A percentile compares a stretch with the other conserved stretches of the same genome.
Conservation (phyloP, 768 basidiomycete genomes). For the Tubosaeta sp. region DNA sequence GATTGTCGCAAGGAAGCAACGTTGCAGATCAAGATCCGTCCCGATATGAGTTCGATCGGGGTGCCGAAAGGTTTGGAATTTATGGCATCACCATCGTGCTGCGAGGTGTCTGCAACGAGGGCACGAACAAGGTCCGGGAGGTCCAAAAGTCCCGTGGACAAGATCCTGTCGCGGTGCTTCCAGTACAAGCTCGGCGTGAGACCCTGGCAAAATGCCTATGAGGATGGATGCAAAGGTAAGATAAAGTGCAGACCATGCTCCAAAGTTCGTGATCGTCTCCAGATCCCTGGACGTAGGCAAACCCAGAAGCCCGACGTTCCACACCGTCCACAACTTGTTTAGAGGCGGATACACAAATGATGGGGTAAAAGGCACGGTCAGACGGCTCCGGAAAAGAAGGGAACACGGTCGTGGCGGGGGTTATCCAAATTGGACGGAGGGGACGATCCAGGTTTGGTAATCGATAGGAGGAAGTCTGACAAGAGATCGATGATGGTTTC, state of each 20-base stretch:
- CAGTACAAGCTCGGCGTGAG: constrained; percentile 74
- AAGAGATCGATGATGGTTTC: not conserved
- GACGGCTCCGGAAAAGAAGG: constrained; percentile 32
- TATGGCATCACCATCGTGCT: not conserved
- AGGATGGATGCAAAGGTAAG: not conserved
- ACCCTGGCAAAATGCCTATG: constrained; percentile 44
- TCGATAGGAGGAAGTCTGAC: constrained; percentile 65
- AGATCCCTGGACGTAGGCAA: constrained; percentile 86
- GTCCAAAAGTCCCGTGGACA: constrained; percentile 43
- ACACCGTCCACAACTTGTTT: constrained; percentile 56
- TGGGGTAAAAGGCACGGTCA: constrained; percentile 48
- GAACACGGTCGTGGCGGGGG: constrained; percentile 58
- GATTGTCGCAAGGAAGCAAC: constrained; percentile 25
- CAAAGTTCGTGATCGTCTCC: constrained; percentile 95
- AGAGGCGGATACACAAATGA: constrained; percentile 87
- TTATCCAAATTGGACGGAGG: constrained; percentile 85
- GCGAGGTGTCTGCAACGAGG: constrained; percentile 7
- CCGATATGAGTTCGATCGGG: constrained; percentile 29
- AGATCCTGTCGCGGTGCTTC: constrained; percentile 46
- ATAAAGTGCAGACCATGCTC: constrained; percentile 54
- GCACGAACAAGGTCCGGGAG: constrained; percentile 37
- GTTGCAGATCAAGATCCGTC: constrained; percentile 40
- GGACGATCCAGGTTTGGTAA: constrained; percentile 59
- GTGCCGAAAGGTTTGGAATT: not conserved
- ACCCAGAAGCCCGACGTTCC: constrained; percentile 64